Base-by-base conservation (phyloP, 2,329 filamentous ascomycete genomes). In the Sporothrix protearum region DNA sequence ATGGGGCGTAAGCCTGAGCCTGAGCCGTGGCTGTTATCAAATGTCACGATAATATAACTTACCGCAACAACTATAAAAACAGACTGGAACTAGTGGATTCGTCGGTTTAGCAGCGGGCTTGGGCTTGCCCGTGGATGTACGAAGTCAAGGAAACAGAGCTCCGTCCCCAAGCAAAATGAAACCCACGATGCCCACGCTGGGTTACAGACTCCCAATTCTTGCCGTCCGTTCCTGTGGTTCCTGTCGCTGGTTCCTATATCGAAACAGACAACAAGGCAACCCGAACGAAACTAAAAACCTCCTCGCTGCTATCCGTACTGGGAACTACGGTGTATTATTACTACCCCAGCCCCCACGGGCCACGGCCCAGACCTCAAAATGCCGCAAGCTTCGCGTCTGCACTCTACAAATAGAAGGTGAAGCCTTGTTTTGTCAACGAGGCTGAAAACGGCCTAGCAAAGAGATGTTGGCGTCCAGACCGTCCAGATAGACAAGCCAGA, bases 351-450 rank as follows among this genome's bases (percentile, higher is more conserved):
- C n/a, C n/a, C 25, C 42, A 47, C 42, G n/a, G n/a, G n/a, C 42
- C 57, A 39, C 45, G 63, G 42, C 63, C 42, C 42, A 30, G 63
- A 28, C 36, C 59, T 36, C 68, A 70, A 70, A 70, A 70, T 70
- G 53, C 68, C 68, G 68, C 68, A 70, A 47, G 59, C 59, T 22
- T n/a, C 25, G n/a, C 36, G 3, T 22, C 30, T 36, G 33, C 33
- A 36, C 33, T 36, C 33, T 36, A 45, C 3, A 45, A 45, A 14
- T 36, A 45, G 14, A 45, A 45, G 42, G 42, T 28, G 59, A 49
- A 68, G 36, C 67, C 36, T 59, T 64, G 55, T 39, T 33, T 45
- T 64, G 45, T 42, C 25, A 19, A 42, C 67, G 42, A 70, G 57
- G 57, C 57, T 64, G 68, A 64, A 70, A 53, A 33, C 7, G 68